Conservation (phyloP, 2,329 filamentous ascomycete species). For the Pestalotiopsis sp. region DNA sequence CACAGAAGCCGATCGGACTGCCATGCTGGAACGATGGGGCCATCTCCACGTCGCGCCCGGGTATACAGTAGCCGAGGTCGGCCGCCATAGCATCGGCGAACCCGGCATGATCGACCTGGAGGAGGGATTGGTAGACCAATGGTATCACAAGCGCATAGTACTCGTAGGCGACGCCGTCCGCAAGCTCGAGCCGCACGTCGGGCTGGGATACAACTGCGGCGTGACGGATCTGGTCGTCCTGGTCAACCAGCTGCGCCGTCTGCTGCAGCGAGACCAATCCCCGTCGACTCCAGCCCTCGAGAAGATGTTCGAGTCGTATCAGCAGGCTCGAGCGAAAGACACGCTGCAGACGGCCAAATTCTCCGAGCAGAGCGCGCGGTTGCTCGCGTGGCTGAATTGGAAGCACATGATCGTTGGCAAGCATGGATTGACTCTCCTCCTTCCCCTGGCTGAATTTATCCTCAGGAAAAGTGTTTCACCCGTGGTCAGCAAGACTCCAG, state of each 20-base stretch:
- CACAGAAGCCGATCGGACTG: neutral
- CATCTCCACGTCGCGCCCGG: conserved; percentile 3
- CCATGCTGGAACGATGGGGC: neutral
- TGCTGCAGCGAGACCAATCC: neutral
- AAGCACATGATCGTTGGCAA: neutral
- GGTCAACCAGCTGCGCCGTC: neutral
- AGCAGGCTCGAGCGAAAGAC: neutral
- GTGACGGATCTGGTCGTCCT: neutral
- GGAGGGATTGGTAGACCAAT: conserved; percentile 1
- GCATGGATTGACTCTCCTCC: neutral
- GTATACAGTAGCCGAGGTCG: neutral
- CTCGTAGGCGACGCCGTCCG: conserved; percentile 7
- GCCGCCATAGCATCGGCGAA: neutral
- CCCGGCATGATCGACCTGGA: neutral
- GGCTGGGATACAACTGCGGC: neutral
- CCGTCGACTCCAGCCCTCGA: neutral
- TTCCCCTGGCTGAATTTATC: neutral
- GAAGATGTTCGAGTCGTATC: neutral
- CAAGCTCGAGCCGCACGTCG: neutral
- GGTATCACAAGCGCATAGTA: conserved; percentile 5
- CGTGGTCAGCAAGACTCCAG: neutral
- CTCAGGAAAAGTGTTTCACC: neutral
- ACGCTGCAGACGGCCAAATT: neutral
- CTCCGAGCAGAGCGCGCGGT: neutral
- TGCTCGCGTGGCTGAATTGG: neutral